Conservation (phyloP, 2,329 filamentous ascomycete species). For the Fusarium cicatricum region DNA sequence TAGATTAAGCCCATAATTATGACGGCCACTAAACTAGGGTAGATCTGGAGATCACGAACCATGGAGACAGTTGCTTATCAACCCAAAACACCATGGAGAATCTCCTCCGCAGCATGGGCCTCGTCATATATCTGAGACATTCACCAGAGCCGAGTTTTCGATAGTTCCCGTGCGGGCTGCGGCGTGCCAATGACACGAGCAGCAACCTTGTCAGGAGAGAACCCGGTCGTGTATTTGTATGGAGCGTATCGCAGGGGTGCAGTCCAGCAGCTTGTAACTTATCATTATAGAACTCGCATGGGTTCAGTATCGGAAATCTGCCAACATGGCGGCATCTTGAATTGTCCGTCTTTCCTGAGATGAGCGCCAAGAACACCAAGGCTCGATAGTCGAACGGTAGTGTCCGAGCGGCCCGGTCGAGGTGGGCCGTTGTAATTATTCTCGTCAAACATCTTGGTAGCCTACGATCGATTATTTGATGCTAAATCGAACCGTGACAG, state of each 20-base stretch:
- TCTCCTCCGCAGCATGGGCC: conserved; percentile 9
- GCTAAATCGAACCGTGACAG: conserved; percentile 3
- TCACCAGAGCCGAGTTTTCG: conserved; percentile 22
- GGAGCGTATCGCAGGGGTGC: conserved; percentile 12
- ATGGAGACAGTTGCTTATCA: conserved; percentile 23
- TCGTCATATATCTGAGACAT: conserved; percentile 35
- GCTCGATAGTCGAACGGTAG: conserved; percentile 21
- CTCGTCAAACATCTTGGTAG: not conserved
- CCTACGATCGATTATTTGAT: not conserved
- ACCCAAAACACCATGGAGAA: conserved; percentile 18
- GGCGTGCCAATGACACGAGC: conserved; percentile 28
- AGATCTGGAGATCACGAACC: conserved; percentile 22
- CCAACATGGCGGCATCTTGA: conserved; percentile 11
- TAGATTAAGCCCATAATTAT: conserved; percentile 10
- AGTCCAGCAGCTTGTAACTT: conserved; percentile 14
- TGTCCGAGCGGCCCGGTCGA: conserved; percentile 20
- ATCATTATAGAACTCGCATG: conserved; percentile 9
- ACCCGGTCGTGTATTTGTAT: conserved; percentile 12
- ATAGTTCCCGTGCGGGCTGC: conserved; percentile 27
- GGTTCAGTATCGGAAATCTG: not conserved
- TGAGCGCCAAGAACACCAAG: conserved; percentile 26
- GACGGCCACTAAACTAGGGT: conserved; percentile 19
- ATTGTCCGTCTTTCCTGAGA: conserved; percentile 13
- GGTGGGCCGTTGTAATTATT: conserved; percentile 12
- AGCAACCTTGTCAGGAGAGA: conserved; percentile 34